Base-by-base conservation (phyloP, 1,284 basidiomycete genomes). In the Trametes pubescens region DNA sequence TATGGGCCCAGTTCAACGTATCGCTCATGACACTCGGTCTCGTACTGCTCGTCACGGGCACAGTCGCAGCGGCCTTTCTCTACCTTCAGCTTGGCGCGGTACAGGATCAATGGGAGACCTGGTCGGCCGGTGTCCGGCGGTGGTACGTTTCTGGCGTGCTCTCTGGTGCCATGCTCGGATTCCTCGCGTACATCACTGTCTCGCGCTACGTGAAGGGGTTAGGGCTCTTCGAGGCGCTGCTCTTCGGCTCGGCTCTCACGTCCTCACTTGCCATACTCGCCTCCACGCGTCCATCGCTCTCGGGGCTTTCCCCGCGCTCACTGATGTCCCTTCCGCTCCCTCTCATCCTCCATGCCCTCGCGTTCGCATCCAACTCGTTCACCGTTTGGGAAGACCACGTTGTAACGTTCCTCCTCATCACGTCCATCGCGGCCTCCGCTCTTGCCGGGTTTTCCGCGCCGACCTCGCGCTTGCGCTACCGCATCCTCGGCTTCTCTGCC, bases 1-100 rank as follows among this genome's bases (percentile, higher is more conserved):
- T 98, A 57, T 99, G 98, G 98, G 97, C 98, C 0, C 93, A 94
- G 72, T 99, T 99, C 80, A 94, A 96, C 67, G 80, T 91, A 4
- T 73, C 84, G 0, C 81, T 94, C 13, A 99, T 99, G 82, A 76
- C 77, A 3, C 78, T 91, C 22, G 97, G 90, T 0, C 75, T 92
- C 22, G 71, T 76, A 0, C 77, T 89, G 8, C 77, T 93, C 55
- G 76, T 75, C 1, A 71, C 85, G 24, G 78, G 84, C 22, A 73
- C 85, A 0, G 59, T 84, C 3, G 80, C 86, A 0, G 76, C 80
- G 0, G 86, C 82, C 78, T 77, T 78, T 0, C 68, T 87, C 1
- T 91, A 86, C 72, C 69, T 72, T 5, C 78, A 79, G 21, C 74
- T 89, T 53, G 77, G 77, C 4, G 62, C 68, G 34, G 68, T 75